Base-by-base conservation (phyloP, 441 rosid genomes). In the Croton setiger region DNA sequence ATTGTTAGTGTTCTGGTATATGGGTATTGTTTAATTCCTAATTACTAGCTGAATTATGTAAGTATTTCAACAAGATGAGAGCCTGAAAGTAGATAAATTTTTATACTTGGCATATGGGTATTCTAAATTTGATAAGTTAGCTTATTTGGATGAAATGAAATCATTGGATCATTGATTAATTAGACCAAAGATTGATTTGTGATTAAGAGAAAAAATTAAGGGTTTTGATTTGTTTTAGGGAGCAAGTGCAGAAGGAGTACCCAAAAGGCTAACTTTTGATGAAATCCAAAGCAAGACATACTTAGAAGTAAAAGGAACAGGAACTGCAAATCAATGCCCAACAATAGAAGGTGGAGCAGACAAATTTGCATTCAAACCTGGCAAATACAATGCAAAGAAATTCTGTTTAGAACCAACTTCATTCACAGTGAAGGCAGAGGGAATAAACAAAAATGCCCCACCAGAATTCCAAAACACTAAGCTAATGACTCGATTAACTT, bases 401-500 rank as follows among this genome's bases (percentile, higher is more conserved):
- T 11, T 92, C 56, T 88, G 95, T 82, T 67, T 92, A 0, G 95
- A 90, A 73, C 96, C 96, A 6, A 92, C 96, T 72, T 92, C 96
- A 13, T 92, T 92, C 86, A 88, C 95, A 0, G 96, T 92, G 72
- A 90, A 90, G 75, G 89, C 96, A 0, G 89, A 92, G 73, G 43
- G 83, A 27, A 79, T 92, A 18, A 79, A 2, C 88, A 92, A 87
- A 82, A 90, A 87, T 60, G 43, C 98, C 61, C 86, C 91, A 0
- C 83, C 93, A 0, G 95, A 83, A 39, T 92, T 90, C 88, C 96
- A 90, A 68, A 78, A 84, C 60, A 90, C 97, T 67, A 90, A 88
- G 80, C 95, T 92, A 81, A 90, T 92, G 98, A 90, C 93, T 52
- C 96, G 95, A 7, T 81, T 92, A 45, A 93, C 98, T 80, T 93